Base-by-base conservation (phyloP, 768 basidiomycete species). In the Pluteus cervinus region DNA sequence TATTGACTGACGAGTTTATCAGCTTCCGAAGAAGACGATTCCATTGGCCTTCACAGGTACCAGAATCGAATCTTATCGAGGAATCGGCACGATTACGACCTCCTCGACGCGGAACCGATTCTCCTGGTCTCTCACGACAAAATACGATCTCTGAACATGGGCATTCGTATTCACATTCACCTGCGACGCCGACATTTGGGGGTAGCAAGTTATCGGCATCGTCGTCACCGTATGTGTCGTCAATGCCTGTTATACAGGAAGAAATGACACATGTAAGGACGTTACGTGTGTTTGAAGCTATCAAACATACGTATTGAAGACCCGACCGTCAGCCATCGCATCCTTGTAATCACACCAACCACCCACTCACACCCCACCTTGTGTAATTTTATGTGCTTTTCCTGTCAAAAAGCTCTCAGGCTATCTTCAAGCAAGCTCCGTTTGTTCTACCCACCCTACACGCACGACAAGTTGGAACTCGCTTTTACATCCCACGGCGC, bases 21-120 rank as follows among this genome's bases (percentile, higher is more conserved):
- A 86, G 83, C 42, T 85, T 83, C 61, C 75, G 76, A 26, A 73
- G 81, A 36, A 63, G 62, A 39, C 75, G 83, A 28, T 75, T 85
- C 53, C 75, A 82, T 48, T 85, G 81, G 81, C 79, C 81, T 4
- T 59, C 66, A 26, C 69, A 73, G 29, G 53, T 58, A 21, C 54
- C 61, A 37, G 69, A 68, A 37, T 47, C 47, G 33, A 54, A 53
- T 32, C 21, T 53, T 21, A 42, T 40, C 24, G 29, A 47, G 20
- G 22, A 37, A 23, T 20, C 45, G 29, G 29, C 48, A 29, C 53
- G 44, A 49, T 33, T 33, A 44, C 36, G 39, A 48, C 10, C 32
- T 46, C 39, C 35, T 49, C 32, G 36, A 36, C 29, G 33, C 49
- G 18, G 29, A 42, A 15, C 38, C 41, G 49, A 52, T 10, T 39